These are phyloP conservation scores for Cutaneotrichosporon sp. DNA, from an alignment of 1,284 basidiomycete species.

Conservation along the genomic window DNA sequence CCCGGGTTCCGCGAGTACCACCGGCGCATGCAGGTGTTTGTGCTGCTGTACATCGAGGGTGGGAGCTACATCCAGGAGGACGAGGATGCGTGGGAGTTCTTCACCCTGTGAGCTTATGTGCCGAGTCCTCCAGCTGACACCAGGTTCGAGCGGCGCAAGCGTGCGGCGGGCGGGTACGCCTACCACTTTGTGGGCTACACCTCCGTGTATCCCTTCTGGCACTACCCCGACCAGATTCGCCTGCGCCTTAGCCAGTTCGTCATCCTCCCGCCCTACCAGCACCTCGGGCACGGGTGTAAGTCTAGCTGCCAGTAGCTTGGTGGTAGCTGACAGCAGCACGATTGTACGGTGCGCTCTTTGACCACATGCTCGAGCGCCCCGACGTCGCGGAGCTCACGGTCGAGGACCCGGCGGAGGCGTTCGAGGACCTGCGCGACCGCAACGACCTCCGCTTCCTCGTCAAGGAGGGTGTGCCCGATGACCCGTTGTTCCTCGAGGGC, in stretches of 20 bases:
- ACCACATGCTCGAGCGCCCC: slow-evolving; percentile 66
- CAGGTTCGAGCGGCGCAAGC: slow-evolving; percentile 74
- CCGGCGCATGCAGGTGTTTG: slow-evolving; percentile 91
- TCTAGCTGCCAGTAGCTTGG: background rate
- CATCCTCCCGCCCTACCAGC: slow-evolving; percentile 87
- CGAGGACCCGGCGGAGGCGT: slow-evolving; percentile 87
- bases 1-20: slow-evolving; percentile 92
- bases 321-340: slow-evolving; percentile 61
- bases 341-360: slow-evolving; percentile 84
- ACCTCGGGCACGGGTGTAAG: slow-evolving; percentile 81
- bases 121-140: slow-evolving; percentile 56
- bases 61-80: slow-evolving; percentile 89
- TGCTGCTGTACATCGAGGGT: slow-evolving; percentile 91
- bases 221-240: slow-evolving; percentile 83
- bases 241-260: slow-evolving; percentile 92
- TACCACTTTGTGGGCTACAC: slow-evolving; percentile 94
- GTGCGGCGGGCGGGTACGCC: slow-evolving; percentile 56
- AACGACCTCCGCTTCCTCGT: slow-evolving; percentile 80
- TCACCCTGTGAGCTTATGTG: slow-evolving; percentile 69
- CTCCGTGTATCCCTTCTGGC: slow-evolving; percentile 89
- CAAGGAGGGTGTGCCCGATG: slow-evolving; percentile 37
- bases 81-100: slow-evolving; percentile 86
- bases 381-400: slow-evolving; percentile 87
- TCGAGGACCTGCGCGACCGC: slow-evolving; percentile 78
- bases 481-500: slow-evolving; percentile 38